Base-by-base conservation (phyloP, 1,139 yeast genomes). In the Protomyces inundatus region DNA sequence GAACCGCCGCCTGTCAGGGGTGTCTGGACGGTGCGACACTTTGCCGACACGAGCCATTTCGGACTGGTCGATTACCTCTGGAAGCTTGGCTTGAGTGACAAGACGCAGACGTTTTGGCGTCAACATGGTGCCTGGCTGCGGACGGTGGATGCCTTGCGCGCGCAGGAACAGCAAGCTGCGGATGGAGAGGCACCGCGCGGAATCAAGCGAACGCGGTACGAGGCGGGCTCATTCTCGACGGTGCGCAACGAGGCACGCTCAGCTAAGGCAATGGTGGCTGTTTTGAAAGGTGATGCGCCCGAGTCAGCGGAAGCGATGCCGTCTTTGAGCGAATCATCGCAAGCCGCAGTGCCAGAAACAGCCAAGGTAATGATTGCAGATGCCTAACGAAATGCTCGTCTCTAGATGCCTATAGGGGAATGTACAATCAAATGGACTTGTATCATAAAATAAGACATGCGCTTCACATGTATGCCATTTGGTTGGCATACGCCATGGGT, bases 401-500 rank as follows among this genome's bases (percentile, higher is more conserved):
- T 23, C 23, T 14, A 42, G 12, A 42, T 42, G 48, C 48, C 48
- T 9, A 5, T 42, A 42, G 30, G 16, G 23, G 14, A 39, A 14
- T 42, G 48, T 42, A 42, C 48, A 42, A 42, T 16, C n/a, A 42
- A 16, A 4, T 14, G 9, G 9, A 42, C 2, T 23, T 23, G 23
- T 23, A 23, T 23, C 23, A 23, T 23, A 23, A 23, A 23, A 23
- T 2, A n/a, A 42, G 10, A 42, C 48, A 42, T 6, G 48, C 23
- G 48, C 30, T 10, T 12, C n/a, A 40, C 16, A 42, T 14, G 16
- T 5, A 16, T 14, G 46, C 16, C 48, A 42, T 42, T 14, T 23
- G 6, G 16, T 42, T 60, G 7, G 66, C 64, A 52, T 64, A 64
- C 16, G 66, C 66, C 98, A 93, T 93, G 56, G 98, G 98, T 71